Percentiles rank a stretch among this genome's conserved stretches.
Conservation (phyloP, 2,329 filamentous ascomycete genomes). For the Fusarium sp. region DNA sequence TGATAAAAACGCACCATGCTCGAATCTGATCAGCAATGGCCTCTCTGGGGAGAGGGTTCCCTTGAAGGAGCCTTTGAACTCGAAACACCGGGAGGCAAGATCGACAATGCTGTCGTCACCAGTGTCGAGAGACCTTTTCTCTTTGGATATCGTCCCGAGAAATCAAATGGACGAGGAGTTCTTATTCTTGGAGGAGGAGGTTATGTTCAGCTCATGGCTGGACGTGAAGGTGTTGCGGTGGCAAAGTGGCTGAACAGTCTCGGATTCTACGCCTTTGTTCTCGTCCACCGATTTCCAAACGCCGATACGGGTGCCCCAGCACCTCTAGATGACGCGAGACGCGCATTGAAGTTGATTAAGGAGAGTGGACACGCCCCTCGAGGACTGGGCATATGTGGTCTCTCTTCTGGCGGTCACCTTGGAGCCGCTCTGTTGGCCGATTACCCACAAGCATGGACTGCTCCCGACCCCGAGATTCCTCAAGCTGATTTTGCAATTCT, state of each 20-base stretch:
- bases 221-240: slow-evolving; percentile 34
- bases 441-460: slow-evolving; percentile 33
- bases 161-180: slow-evolving; percentile 32
- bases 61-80: slow-evolving; percentile 34
- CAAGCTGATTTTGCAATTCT: slow-evolving; percentile 30
- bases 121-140: slow-evolving; percentile 30
- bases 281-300: slow-evolving; percentile 39
- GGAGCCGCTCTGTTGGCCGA: slow-evolving; percentile 37
- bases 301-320: slow-evolving; percentile 23
- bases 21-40: slow-evolving; percentile 32
- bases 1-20: background rate
- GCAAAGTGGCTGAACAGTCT: slow-evolving; percentile 39
- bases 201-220: slow-evolving; percentile 40
- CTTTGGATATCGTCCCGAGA: slow-evolving; percentile 32
- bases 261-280: slow-evolving; percentile 41
- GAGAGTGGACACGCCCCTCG: slow-evolving; percentile 18
- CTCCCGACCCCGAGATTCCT: slow-evolving; percentile 25
- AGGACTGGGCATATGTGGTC: slow-evolving; percentile 36
- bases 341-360: slow-evolving; percentile 33
- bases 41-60: slow-evolving; percentile 19
- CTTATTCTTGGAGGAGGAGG: slow-evolving; percentile 37
- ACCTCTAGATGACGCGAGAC: slow-evolving; percentile 37
- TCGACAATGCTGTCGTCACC: slow-evolving; percentile 32
- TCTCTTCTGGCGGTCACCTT: slow-evolving; percentile 40
- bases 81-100: background rate